Evolutionary conservation across 495 filamentous ascomycete genomes (phyloP), one percentile per base, ranked within the genome.

Genomic region (Venustampulla echinocandica): DNA sequence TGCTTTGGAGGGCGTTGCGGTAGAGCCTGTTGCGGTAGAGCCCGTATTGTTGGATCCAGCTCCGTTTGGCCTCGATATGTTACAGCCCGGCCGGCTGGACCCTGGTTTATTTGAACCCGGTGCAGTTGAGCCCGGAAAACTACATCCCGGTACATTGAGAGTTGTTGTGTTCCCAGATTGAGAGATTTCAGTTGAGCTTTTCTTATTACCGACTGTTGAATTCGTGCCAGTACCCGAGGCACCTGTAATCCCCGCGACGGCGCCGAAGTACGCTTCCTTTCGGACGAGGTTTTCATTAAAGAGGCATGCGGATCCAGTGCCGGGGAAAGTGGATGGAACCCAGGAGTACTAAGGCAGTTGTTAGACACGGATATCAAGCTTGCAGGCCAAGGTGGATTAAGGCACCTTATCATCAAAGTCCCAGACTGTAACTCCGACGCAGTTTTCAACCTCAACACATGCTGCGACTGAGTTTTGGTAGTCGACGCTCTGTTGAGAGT

Each of bases 341-440:
- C 77, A 82, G 27, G 73, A 71, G 65, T 79, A 70, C 57, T 50
- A 19, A 4, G 2, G 4, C 7, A 36, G 22, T 14, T 49, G 3
- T 28, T 18, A 14, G 15, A n/a, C n/a, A n/a, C n/a, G n/a, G n/a
- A n/a, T n/a, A n/a, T n/a, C n/a, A n/a, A n/a, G n/a, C n/a, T n/a
- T n/a, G n/a, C n/a, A n/a, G n/a, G n/a, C n/a, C 14, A 39, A 40
- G 9, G 14, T 18, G 2, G 19, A 10, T 39, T 4, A 11, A 14
- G 17, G 7, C 36, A 43, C 47, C 24, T 69, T 63, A 38, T 73
- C 68, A 33, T 65, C 64, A 34, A 64, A 70, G 36, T 68, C 81
- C 82, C 81, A 85, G 28, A 80, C 65, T 7, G 79, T 85, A 23
- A 85, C 64, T 1, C 80, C 83, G 3, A 82, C 69, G 52, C 83